A percentile compares a stretch with the other conserved stretches of the same genome.
These are phyloP conservation scores for Botrytis deweyae DNA, from an alignment of 2,329 filamentous ascomycete genomes.

Conservation along the genomic window DNA sequence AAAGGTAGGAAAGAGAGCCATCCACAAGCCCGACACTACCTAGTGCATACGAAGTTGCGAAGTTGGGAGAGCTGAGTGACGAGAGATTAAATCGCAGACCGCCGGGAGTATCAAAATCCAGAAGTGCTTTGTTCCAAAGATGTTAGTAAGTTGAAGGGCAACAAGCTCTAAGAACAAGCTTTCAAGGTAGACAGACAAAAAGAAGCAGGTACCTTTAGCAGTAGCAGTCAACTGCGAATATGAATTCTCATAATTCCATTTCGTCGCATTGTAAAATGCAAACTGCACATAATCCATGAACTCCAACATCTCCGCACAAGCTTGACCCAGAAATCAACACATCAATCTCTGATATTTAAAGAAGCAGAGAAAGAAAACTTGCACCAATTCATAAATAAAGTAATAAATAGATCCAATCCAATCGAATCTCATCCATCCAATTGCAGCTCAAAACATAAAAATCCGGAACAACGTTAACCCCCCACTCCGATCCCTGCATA, in stretches of 20 bases:
- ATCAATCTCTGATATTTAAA: background rate
- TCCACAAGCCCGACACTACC: constrained; percentile 89
- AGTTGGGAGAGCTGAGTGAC: constrained; percentile 87
- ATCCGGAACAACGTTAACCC: constrained; percentile 10
- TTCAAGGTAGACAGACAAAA: constrained; percentile 26
- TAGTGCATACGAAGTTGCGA: constrained; percentile 90
- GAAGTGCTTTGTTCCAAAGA: constrained; percentile 57
- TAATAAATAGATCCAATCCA: background rate
- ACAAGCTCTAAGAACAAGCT: constrained; percentile 12
- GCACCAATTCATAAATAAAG: constrained; percentile 1
- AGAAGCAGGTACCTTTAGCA: constrained; percentile 60
- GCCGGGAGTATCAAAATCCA: constrained; percentile 83
- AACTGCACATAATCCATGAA: constrained; percentile 97
- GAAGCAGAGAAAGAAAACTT: background rate
- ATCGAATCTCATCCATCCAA: background rate
- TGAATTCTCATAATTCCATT: constrained; percentile 90
- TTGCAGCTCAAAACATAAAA: constrained; percentile 9
- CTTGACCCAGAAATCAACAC: background rate
- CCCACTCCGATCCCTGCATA: constrained; percentile 15
- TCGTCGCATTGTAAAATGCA: constrained; percentile 81
- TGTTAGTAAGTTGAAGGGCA: constrained; percentile 28
- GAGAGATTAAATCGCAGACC: constrained; percentile 85
- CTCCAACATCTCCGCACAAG: constrained; percentile 68
- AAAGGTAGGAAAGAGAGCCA: constrained; percentile 95
- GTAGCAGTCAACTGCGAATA: constrained; percentile 85